These are phyloP conservation scores for Rhodotorula mucilaginosa DNA, from an alignment of 1,284 basidiomycete species.

Conservation along the genomic window DNA sequence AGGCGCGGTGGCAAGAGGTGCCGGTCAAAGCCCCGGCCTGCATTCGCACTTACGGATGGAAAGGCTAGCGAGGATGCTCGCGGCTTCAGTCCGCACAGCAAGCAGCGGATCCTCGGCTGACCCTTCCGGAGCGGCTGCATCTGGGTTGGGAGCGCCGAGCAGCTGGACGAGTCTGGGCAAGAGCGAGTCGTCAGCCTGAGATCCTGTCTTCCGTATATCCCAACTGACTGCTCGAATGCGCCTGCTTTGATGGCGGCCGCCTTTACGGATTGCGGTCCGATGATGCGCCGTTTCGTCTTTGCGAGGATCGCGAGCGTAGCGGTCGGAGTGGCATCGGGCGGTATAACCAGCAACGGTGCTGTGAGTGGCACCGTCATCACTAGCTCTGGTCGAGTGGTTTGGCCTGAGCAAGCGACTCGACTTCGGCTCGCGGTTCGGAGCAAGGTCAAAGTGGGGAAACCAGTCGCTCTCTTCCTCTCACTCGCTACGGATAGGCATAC, in stretches of 20 bases:
- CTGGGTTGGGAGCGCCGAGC: not conserved
- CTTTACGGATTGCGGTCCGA: slow-evolving; percentile 17
- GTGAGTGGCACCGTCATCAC: not conserved
- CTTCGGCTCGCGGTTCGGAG: too few relatives aligned
- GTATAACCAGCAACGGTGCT: not conserved
- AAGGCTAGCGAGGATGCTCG: slow-evolving; percentile 18
- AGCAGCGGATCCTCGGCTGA: not conserved
- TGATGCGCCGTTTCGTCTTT: slow-evolving; percentile 14
- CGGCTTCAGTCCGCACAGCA: slow-evolving; percentile 7
- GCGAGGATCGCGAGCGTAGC: slow-evolving; percentile 17
- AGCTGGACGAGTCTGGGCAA: slow-evolving; percentile 7
- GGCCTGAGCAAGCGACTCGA: not conserved
- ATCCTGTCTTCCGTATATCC: accelerated
- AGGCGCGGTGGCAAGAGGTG: not conserved
- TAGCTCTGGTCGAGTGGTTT: not conserved
- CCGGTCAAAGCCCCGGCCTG: not conserved
- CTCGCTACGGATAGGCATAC: not conserved
- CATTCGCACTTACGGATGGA: slow-evolving; percentile 22
- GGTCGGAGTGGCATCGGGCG: not conserved
- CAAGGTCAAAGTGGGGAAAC: too few relatives aligned
- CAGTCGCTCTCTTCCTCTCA: too few relatives aligned
- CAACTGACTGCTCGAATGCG: slow-evolving; percentile 4
- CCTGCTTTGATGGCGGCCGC: slow-evolving; percentile 10
- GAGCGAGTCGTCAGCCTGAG: not conserved
- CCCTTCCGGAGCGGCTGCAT: not conserved